Percentiles rank a stretch among this genome's conserved stretches.
These are phyloP conservation scores for Phyllachora maydis DNA, from an alignment of 2,329 filamentous ascomycete species.

Conservation along the genomic window DNA sequence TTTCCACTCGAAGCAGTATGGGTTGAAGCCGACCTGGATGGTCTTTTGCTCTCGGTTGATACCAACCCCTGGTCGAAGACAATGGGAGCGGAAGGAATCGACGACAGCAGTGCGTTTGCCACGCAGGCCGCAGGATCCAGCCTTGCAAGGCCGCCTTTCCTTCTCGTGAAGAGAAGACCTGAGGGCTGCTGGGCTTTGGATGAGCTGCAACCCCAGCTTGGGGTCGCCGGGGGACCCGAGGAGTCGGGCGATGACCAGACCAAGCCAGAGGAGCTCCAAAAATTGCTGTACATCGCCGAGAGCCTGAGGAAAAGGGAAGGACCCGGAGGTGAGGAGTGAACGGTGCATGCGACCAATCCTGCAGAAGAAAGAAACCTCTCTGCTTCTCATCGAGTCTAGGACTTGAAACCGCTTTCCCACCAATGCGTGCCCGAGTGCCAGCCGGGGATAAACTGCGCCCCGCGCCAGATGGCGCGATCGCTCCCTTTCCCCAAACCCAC, in stretches of 20 bases:
- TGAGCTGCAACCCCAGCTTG: background rate
- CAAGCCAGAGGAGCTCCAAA: constrained; percentile 15
- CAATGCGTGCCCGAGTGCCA: constrained; percentile 42
- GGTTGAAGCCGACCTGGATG: background rate
- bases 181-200: constrained; percentile 3
- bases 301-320: constrained; percentile 24
- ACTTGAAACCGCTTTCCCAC: constrained; percentile 35
- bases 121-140: background rate
- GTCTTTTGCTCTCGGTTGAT: constrained; percentile 4
- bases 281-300: constrained; percentile 23
- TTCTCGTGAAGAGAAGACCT: background rate
- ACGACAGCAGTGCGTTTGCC: too few species aligned
- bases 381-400: too few species aligned
- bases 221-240: constrained; percentile 1
- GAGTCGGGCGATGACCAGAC: constrained; percentile 13
- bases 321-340: too few species aligned
- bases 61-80: too few species aligned
- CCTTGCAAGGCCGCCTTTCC: background rate
- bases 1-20: constrained; percentile 37
- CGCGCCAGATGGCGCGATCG: constrained; percentile 50
- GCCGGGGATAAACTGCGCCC: constrained; percentile 23
- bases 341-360: too few species aligned
- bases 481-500: constrained; percentile 39
- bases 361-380: too few species aligned
- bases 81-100: too few species aligned